Conservation (phyloP, 2,329 filamentous ascomycete genomes). For the Penicillium digitatum region DNA sequence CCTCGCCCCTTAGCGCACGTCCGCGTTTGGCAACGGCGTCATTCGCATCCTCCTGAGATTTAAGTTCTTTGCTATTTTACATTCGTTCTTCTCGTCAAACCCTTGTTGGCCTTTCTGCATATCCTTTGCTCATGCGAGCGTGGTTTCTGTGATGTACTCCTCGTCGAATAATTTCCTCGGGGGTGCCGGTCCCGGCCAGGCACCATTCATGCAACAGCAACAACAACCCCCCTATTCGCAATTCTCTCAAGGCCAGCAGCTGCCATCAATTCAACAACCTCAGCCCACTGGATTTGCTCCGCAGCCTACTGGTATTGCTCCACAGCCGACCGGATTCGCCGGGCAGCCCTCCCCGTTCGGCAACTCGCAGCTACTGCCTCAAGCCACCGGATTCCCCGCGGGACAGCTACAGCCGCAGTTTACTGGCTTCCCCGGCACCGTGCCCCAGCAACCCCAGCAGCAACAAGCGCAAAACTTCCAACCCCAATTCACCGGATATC, state of each 20-base stretch:
- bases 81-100: constrained; percentile 26
- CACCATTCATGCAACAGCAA: constrained; percentile 51
- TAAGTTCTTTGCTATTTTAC: constrained; percentile 19
- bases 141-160: constrained; percentile 68
- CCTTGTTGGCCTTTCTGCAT: constrained; percentile 18
- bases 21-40: constrained; percentile 30
- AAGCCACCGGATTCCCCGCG: constrained; percentile 63
- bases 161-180: constrained; percentile 82
- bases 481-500: constrained; percentile 59
- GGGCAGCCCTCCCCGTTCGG: constrained; percentile 54
- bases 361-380: constrained; percentile 56
- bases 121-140: constrained; percentile 27
- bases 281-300: constrained; percentile 50
- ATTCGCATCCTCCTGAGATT: constrained; percentile 30
- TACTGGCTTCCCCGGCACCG: constrained; percentile 47
- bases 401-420: constrained; percentile 47
- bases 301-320: constrained; percentile 50
- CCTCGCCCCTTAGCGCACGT: constrained; percentile 17
- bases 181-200: constrained; percentile 66
- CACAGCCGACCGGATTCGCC: constrained; percentile 54
- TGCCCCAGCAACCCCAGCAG: constrained; percentile 36
- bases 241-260: constrained; percentile 44
- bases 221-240: constrained; percentile 41
- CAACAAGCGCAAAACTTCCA: constrained; percentile 43
- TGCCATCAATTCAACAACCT: constrained; percentile 50